These are phyloP conservation scores for Leishmania amazonensis DNA, from an alignment of 208 protist genomes.

Conservation along the genomic window DNA sequence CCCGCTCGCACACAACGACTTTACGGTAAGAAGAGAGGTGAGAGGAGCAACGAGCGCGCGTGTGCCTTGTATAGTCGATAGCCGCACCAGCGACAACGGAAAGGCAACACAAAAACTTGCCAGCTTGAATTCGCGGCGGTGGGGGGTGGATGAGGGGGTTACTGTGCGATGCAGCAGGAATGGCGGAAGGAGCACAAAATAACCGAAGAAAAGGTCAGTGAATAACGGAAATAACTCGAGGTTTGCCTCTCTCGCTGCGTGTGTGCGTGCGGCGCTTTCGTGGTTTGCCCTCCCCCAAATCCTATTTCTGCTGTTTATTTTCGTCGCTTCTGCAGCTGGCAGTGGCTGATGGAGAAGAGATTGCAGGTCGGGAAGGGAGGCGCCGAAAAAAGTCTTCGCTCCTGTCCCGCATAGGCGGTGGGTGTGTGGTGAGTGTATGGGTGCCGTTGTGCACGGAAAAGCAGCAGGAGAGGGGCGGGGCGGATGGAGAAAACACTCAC, in stretches of 20 bases:
- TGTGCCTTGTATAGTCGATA: neutral
- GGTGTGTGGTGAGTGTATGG: neutral
- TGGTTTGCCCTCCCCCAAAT: neutral
- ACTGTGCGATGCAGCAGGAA: neutral
- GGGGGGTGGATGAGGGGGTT: neutral
- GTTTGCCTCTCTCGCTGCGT: neutral
- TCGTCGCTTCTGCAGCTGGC: neutral
- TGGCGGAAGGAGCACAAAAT: neutral
- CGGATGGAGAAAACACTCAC: neutral
- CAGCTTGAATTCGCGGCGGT: neutral
- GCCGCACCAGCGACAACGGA: neutral
- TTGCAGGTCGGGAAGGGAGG: neutral
- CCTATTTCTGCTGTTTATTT: neutral
- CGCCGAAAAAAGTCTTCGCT: neutral
- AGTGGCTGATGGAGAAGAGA: neutral
- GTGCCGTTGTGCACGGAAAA: neutral
- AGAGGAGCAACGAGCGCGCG: neutral
- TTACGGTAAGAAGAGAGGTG: neutral
- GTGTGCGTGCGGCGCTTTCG: neutral
- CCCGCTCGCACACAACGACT: neutral
- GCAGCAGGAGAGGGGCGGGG: neutral
- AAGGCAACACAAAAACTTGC: neutral
- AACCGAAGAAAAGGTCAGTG: neutral
- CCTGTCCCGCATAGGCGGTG: neutral
- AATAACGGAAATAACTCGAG: neutral